phyloP scores from a whole-genome alignment of 495 filamentous ascomycete species.

The Alectoria sarmentosa region DNA sequence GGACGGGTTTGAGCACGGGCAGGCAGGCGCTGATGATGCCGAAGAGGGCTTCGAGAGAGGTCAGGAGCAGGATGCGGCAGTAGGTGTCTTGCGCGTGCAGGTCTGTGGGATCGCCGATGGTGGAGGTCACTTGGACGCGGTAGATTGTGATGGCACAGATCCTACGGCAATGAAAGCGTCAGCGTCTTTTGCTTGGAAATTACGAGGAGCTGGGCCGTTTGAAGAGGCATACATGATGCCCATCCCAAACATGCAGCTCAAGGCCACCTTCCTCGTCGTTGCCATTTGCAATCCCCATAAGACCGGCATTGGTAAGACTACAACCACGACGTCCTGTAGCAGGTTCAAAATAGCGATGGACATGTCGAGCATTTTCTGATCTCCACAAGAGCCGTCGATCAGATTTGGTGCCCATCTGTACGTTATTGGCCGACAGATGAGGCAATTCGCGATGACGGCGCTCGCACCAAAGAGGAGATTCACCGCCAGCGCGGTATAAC shows the following conservation, averaged over 20 bases:
- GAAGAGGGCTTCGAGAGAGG: neutral
- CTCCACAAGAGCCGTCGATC: neutral
- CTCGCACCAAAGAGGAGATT: neutral
- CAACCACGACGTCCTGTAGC: neutral
- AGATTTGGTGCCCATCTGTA: slow-evolving; percentile 1
- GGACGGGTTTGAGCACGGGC: neutral
- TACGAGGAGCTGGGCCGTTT: neutral
- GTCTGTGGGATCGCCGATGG: neutral
- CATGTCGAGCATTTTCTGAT: neutral
- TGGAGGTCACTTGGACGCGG: slow-evolving; percentile 2
- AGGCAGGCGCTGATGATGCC: neutral
- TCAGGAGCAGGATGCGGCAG: neutral
- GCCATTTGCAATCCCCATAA: neutral
- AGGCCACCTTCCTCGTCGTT: neutral
- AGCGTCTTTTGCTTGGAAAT: neutral
- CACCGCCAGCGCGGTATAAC: neutral
- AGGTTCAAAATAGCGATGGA: neutral
- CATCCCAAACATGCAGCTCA: neutral
- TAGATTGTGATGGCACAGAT: neutral
- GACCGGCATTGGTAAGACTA: neutral
- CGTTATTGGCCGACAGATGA: neutral
- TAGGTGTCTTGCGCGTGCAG: neutral
- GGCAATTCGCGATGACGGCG: neutral
- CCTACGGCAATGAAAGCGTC: neutral
- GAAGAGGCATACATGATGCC: neutral